These are phyloP conservation scores for Globisporangium splendens DNA, from an alignment of 352 stramenopile genomes.

Conservation along the genomic window DNA sequence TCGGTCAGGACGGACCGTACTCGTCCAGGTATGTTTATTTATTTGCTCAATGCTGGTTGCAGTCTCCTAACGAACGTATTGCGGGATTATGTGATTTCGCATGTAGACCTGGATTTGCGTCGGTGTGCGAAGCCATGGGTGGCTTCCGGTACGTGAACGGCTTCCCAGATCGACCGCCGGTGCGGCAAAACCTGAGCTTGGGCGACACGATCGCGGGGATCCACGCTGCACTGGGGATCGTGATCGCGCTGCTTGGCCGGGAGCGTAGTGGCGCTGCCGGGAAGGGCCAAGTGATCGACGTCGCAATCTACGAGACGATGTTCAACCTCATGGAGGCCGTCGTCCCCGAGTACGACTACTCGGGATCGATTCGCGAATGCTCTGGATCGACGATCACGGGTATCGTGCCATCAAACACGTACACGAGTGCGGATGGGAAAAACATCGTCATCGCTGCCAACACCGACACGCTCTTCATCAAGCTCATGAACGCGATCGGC, in stretches of 20 bases:
- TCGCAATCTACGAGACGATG: constrained; percentile 88
- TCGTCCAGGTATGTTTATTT: constrained; percentile 30
- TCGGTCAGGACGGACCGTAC: constrained; percentile 82
- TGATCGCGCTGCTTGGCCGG: constrained; percentile 74
- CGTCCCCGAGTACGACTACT: constrained; percentile 83
- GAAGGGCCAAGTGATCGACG: constrained; percentile 76
- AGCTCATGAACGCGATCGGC: constrained; percentile 75
- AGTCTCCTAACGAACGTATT: too few relatives aligned
- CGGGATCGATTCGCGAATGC: constrained; percentile 70
- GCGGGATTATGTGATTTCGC: background rate
- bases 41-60: too few relatives aligned
- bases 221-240: constrained; percentile 75
- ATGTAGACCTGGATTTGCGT: constrained; percentile 74
- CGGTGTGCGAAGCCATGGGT: constrained; percentile 84
- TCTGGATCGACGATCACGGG: constrained; percentile 86
- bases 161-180: constrained; percentile 71
- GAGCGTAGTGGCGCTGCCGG: constrained; percentile 28
- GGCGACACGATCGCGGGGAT: constrained; percentile 84
- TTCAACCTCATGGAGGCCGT: constrained; percentile 86
- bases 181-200: constrained; percentile 79
- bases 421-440: constrained; percentile 78
- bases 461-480: constrained; percentile 77
- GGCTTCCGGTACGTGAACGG: constrained; percentile 87
- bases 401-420: constrained; percentile 87
- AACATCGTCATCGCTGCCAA: constrained; percentile 85